A percentile compares a stretch with the other conserved stretches of the same genome.
phyloP scores from a whole-genome alignment of 2,329 filamentous ascomycete genomes.

The Beauveria sp. region DNA sequence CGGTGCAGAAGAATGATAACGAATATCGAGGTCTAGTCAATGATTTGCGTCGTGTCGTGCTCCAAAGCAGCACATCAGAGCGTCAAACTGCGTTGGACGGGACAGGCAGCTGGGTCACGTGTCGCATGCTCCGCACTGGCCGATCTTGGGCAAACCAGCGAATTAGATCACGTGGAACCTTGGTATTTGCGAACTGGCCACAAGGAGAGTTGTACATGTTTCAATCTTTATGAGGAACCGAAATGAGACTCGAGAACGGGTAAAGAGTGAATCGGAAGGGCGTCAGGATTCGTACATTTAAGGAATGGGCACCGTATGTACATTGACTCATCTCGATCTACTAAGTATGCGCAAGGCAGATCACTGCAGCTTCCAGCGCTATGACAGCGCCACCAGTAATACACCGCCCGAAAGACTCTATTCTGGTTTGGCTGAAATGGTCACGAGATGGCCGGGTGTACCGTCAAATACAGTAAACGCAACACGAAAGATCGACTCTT shows the following conservation, averaged over 20 bases:
- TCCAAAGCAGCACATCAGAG: background rate
- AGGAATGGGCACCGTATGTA: background rate
- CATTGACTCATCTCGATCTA: background rate
- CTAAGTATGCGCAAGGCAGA: background rate
- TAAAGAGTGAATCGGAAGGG: background rate
- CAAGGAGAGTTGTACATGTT: background rate
- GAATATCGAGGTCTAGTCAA: conserved; percentile 10
- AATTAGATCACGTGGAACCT: conserved; percentile 6
- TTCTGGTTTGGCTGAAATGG: background rate
- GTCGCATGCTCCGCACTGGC: conserved; percentile 5
- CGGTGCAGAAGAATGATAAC: conserved; percentile 8
- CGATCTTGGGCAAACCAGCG: background rate
- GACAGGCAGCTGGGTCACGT: conserved; percentile 14
- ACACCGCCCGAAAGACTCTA: background rate
- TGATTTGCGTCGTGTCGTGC: conserved; percentile 11
- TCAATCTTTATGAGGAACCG: background rate
- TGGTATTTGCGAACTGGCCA: background rate
- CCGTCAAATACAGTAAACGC: background rate
- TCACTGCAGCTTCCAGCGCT: background rate
- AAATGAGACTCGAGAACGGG: too few relatives aligned
- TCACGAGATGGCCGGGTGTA: background rate
- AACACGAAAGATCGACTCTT: background rate
- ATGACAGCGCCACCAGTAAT: background rate
- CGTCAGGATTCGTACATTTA: background rate
- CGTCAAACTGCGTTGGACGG: conserved; percentile 10